A percentile compares a stretch with the other conserved stretches of the same genome.
Conservation (phyloP, 2,329 filamentous ascomycete species). For the Pseudogymnoascus sp. region DNA sequence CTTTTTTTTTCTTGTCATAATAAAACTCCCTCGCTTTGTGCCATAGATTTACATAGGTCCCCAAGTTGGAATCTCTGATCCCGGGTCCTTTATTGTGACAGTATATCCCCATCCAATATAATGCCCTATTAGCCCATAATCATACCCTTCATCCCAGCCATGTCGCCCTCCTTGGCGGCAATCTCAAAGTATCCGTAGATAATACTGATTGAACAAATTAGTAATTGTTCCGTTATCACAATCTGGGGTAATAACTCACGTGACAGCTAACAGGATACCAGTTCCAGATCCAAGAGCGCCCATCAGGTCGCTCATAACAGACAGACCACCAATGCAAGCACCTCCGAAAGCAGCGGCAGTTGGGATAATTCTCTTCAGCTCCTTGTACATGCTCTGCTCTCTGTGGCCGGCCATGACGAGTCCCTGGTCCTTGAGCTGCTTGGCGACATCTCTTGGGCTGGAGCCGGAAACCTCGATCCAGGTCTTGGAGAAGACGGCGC, state of each 20-base stretch:
- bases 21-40: conserved; percentile 7
- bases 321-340: conserved; percentile 96
- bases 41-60: conserved; percentile 4
- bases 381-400: conserved; percentile 99
- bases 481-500: conserved; percentile 98
- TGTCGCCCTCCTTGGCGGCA: conserved; percentile 94
- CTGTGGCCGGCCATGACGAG: conserved; percentile 99
- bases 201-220: conserved; percentile 51
- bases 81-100: neutral
- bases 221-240: conserved; percentile 26
- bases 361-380: conserved; percentile 97
- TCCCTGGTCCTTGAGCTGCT: conserved; percentile 99
- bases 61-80: conserved; percentile 1
- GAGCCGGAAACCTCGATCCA: conserved; percentile 99
- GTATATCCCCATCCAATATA: conserved; percentile 8
- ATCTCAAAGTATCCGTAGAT: conserved; percentile 99
- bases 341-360: conserved; percentile 97
- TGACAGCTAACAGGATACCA: conserved; percentile 95
- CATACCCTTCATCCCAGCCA: conserved; percentile 71
- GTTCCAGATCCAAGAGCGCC: conserved; percentile 94
- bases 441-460: conserved; percentile 93
- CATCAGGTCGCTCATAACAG: conserved; percentile 89
- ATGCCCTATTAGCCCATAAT: conserved; percentile 51
- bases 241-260: conserved; percentile 53
- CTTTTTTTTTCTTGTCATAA: conserved; percentile 5